Base-by-base conservation (phyloP, 805 yeast genomes). In the Ogataea kodamae region DNA sequence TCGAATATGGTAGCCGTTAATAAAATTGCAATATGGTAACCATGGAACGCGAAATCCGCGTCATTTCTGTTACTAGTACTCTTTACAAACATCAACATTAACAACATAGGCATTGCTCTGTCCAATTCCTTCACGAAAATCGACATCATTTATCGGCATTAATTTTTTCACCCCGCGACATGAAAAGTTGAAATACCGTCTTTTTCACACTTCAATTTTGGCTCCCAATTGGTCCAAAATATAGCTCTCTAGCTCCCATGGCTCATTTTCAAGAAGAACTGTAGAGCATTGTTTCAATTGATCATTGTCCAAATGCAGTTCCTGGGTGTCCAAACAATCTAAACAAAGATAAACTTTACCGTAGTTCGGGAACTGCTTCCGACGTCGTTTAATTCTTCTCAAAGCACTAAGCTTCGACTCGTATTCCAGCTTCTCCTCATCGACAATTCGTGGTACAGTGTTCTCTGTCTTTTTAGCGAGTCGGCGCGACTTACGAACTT, bases 401-500 rank as follows among this genome's bases (percentile, higher is more conserved):
- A 43, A 15, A 27, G 53, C 22, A 12, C 26, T 36, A 20, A 35
- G 12, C 19, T 25, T 36, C 25, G 28, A n/a, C 19, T 33, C 44
- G 23, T 18, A 19, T 23, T 14, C 23, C 16, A 11, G 19, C 18
- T 16, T 12, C 6, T 17, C 37, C 12, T 30, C 27, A 9, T 27
- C 37, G 4, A 24, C 22, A 5, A 12, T 11, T n/a, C 30, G 35
- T 2, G 14, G 15, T 4, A 22, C 17, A 5, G 45, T 35, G 6
- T 39, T 17, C 22, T 34, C 40, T 19, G 34, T 26, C 17, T 33
- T 37, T 14, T 27, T 24, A 3, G 24, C 73, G 54, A 48, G 68
- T 70, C 34, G 53, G 57, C 39, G 49, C 48, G 34, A 59, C 52
- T 37, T 55, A 47, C 33, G 43, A 9, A 53, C 49, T 14, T 57